Percentiles rank a stretch among this genome's conserved stretches.
Conservation (phyloP, 1,284 basidiomycete genomes). For the Athelia psychrophila region DNA sequence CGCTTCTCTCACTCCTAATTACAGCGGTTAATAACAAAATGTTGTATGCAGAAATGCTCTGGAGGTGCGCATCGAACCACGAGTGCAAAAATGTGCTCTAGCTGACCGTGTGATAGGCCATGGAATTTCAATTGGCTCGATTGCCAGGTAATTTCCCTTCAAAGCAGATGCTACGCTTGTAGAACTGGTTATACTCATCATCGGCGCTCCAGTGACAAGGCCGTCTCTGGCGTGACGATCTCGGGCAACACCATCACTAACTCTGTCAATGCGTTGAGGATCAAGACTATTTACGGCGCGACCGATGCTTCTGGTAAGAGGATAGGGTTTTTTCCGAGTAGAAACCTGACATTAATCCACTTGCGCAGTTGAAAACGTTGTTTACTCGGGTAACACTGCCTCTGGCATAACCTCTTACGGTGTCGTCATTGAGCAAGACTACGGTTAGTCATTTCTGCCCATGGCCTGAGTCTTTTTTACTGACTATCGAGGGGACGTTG, state of each 20-base stretch:
- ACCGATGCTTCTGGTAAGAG: background rate
- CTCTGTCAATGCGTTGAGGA: background rate
- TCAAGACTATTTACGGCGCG: slow-evolving; percentile 1
- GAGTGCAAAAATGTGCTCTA: slow-evolving; percentile 10
- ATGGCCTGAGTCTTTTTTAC: too few species aligned
- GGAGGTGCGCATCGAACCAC: background rate
- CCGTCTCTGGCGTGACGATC: slow-evolving; percentile 6
- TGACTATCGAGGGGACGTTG: too few species aligned
- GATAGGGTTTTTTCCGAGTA: background rate
- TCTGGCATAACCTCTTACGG: background rate
- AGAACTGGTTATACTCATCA: too few species aligned
- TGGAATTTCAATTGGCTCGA: slow-evolving; percentile 18
- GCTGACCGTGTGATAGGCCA: slow-evolving; percentile 10
- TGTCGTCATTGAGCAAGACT: slow-evolving; percentile 1
- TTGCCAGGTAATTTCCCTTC: background rate
- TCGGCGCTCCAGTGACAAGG: background rate
- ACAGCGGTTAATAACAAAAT: too few species aligned
- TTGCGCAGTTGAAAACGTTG: background rate
- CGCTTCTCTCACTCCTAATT: background rate
- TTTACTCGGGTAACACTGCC: background rate
- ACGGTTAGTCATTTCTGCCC: background rate
- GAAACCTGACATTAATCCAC: background rate
- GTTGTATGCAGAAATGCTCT: background rate
- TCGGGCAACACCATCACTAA: slow-evolving; percentile 5
- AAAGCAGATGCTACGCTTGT: too few species aligned